Base-by-base conservation (phyloP, 805 yeast species). In the Hanseniaspora lachancei region DNA sequence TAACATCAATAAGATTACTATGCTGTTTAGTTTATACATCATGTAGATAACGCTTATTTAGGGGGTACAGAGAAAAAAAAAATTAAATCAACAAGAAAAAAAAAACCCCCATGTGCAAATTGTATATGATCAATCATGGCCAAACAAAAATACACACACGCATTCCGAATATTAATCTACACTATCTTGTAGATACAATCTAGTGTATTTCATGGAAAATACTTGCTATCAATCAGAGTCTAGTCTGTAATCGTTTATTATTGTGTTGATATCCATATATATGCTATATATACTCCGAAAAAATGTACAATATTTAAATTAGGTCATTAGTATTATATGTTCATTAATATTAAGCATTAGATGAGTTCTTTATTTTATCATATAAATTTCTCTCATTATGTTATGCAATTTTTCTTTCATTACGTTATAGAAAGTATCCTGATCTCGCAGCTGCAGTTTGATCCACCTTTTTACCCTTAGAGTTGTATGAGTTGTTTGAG, bases 341-440 rank as follows among this genome's bases (percentile, higher is more conserved):
- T 40, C 43, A 40, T 40, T 40, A 40, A 40, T 40, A 40, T 40
- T 40, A 21, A 21, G 43, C 43, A 40, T 40, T 40, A 21, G 10
- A 40, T 32, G 35, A 32, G 35, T 12, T 32, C 15, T 12, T 32
- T 8, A 32, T 32, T 32, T 32, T 27, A 27, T 27, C 29, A 27
- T 27, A 27, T 7, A 15, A 21, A 23, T 42, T 4, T 6, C 16
- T 27, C 13, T 43, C 27, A 42, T 24, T 42, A 42, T 42, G 18
- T 21, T 42, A 10, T 24, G 23, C 23, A 29, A 29, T 5, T 27
- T 29, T 23, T 9, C n/a, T 44, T 44, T 20, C 24, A 15, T 36
- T 12, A 16, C 6, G 23, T 23, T 51, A 51, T 35, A 51, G 43
- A 24, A 51, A 51, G 43, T 51, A 51, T 16, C 55, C 55, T 29